These are phyloP conservation scores for Coprinopsis sp. DNA, from an alignment of 768 basidiomycete species.

Conservation along the genomic window DNA sequence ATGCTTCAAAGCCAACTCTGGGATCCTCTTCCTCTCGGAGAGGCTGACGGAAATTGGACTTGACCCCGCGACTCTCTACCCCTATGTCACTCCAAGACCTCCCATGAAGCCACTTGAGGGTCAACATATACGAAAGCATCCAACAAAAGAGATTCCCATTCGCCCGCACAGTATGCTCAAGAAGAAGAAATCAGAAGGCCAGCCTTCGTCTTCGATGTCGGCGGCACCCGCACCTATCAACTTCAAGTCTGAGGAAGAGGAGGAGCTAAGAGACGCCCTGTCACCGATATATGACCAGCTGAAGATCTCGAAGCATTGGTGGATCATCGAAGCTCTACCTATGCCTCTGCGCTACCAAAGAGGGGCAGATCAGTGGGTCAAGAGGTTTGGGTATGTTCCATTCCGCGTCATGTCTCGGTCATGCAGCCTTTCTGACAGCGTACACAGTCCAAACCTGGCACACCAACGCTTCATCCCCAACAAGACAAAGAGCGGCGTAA, in stretches of 20 bases:
- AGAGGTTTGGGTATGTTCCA: constrained; percentile 17
- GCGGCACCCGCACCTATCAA: constrained; percentile 34
- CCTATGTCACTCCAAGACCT: constrained; percentile 29
- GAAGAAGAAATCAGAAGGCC: too few relatives aligned
- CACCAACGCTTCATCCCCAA: constrained; percentile 37
- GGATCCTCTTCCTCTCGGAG: constrained; percentile 52
- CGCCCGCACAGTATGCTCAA: too few relatives aligned
- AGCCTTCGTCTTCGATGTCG: constrained; percentile 35
- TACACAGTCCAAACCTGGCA: constrained; percentile 40
- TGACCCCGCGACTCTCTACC: constrained; percentile 35
- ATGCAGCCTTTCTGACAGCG: too few relatives aligned
- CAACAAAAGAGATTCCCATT: too few relatives aligned
- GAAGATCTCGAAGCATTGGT: constrained; percentile 45
- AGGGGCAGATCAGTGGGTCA: constrained; percentile 25
- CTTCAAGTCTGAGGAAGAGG: constrained; percentile 44
- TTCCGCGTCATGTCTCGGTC: too few relatives aligned
- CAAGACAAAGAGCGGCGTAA: constrained; percentile 33
- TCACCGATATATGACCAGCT: constrained; percentile 61
- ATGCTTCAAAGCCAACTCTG: constrained; percentile 49
- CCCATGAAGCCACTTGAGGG: constrained; percentile 19
- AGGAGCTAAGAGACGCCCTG: constrained; percentile 58
- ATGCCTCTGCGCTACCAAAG: constrained; percentile 34
- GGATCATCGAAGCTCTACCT: constrained; percentile 61
- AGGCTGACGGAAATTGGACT: constrained; percentile 39
- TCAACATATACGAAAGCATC: too few relatives aligned